These are phyloP conservation scores for Pulchroboletus neoregius DNA, from an alignment of 1,284 basidiomycete species.

Conservation along the genomic window DNA sequence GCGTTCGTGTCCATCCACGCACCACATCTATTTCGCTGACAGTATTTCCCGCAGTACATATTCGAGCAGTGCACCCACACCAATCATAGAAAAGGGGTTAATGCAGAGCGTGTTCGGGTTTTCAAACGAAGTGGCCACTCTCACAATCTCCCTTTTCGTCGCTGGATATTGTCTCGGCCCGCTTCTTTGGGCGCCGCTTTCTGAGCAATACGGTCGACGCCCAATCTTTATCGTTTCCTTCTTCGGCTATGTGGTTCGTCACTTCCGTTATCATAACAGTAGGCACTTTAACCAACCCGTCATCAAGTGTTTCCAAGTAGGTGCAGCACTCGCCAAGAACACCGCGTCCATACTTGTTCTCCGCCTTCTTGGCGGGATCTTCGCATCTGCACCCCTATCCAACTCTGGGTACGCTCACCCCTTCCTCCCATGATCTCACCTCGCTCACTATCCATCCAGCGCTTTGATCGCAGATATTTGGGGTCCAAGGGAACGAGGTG, in stretches of 20 bases:
- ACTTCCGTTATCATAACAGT: background rate
- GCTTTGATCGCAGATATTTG: conserved; percentile 61
- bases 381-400: conserved; percentile 43
- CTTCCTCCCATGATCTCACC: background rate
- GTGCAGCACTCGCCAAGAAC: conserved; percentile 57
- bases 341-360: conserved; percentile 57
- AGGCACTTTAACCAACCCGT: background rate
- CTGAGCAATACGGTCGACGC: conserved; percentile 53
- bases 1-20: conserved; percentile 40
- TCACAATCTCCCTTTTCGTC: conserved; percentile 53
- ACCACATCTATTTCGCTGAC: conserved; percentile 8
- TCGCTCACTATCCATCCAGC: conserved; percentile 25
- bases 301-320: conserved; percentile 55
- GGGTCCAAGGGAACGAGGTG: conserved; percentile 65
- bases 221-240: conserved; percentile 68
- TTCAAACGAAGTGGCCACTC: conserved; percentile 46
- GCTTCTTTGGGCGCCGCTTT: conserved; percentile 59
- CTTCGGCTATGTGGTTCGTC: conserved; percentile 53
- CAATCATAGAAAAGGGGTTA: conserved; percentile 41
- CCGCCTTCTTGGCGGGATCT: conserved; percentile 62
- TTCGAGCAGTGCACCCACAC: conserved; percentile 55
- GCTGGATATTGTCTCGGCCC: conserved; percentile 59
- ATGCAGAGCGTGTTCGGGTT: conserved; percentile 54
- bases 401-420: conserved; percentile 44
- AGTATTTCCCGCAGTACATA: conserved; percentile 45